Conservation (phyloP, 2,329 filamentous ascomycete species). For the Ceratocystis diversiconidia region DNA sequence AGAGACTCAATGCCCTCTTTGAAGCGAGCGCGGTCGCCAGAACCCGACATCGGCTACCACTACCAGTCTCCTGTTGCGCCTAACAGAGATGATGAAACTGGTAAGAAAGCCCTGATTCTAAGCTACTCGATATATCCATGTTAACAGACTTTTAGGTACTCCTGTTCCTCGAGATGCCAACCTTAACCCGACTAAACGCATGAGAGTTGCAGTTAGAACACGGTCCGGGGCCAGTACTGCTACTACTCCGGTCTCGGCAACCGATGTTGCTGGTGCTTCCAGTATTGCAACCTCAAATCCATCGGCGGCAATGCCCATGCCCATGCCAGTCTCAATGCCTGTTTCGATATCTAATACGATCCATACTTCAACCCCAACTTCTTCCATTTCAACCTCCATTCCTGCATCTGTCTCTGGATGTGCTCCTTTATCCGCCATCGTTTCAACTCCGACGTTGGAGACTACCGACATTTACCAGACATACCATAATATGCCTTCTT, state of each 20-base stretch:
- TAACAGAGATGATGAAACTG: constrained; percentile 48
- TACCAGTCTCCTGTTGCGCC: constrained; percentile 11
- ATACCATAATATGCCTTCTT: not conserved
- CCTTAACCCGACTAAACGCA: constrained; percentile 20
- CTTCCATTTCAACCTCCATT: not conserved
- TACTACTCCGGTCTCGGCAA: not conserved
- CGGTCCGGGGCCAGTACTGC: not conserved
- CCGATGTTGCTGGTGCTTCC: not conserved
- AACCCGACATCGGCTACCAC: constrained; percentile 1
- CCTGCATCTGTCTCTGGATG: not conserved
- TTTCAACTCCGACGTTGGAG: constrained; percentile 11
- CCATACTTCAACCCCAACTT: not conserved
- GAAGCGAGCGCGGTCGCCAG: constrained; percentile 15
- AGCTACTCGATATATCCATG: not conserved
- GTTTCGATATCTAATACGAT: not conserved
- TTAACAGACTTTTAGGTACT: not conserved
- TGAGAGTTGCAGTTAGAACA: constrained; percentile 22
- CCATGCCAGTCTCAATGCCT: not conserved
- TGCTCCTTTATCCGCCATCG: not conserved
- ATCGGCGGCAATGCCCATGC: not conserved
- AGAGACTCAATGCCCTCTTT: constrained; percentile 8
- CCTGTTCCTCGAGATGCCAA: not conserved
- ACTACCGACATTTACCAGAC: constrained; percentile 7
- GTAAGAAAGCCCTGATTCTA: constrained; percentile 36
- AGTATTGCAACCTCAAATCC: not conserved